Conservation (phyloP, 2,329 filamentous ascomycete species). For the Aaosphaeria pasadenensis region DNA sequence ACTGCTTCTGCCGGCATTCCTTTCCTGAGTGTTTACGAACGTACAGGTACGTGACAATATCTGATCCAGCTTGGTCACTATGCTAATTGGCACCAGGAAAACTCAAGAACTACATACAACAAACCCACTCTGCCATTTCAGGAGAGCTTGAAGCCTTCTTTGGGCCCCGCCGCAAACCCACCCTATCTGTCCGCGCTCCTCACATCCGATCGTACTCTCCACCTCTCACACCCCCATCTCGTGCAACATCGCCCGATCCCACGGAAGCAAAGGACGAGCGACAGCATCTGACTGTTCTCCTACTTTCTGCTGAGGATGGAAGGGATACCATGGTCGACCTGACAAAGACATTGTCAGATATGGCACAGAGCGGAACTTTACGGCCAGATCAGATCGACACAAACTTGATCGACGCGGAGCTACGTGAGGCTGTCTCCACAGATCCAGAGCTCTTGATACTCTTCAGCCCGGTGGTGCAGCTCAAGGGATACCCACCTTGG, state of each 20-base stretch:
- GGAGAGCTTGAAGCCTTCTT: conserved; percentile 86
- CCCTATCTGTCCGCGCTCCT: conserved; percentile 70
- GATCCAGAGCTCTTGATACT: conserved; percentile 89
- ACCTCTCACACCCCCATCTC: conserved; percentile 39
- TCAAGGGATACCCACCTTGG: conserved; percentile 95
- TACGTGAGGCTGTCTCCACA: conserved; percentile 72
- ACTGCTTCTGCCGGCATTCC: conserved; percentile 86
- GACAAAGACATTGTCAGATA: conserved; percentile 88
- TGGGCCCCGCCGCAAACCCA: conserved; percentile 63
- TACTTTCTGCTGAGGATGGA: conserved; percentile 85
- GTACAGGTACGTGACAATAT: conserved; percentile 62
- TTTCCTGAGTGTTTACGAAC: conserved; percentile 86
- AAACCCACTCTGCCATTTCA: conserved; percentile 74
- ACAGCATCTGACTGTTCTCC: conserved; percentile 61
- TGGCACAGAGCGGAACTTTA: conserved; percentile 88
- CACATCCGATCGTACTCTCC: conserved; percentile 61
- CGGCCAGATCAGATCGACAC: conserved; percentile 75
- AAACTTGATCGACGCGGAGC: conserved; percentile 85
- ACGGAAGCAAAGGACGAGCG: conserved; percentile 24
- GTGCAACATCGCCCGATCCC: conserved; percentile 37
- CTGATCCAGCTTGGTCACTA: neutral
- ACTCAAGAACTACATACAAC: conserved; percentile 84
- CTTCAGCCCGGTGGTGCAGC: conserved; percentile 77
- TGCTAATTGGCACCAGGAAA: conserved; percentile 56
- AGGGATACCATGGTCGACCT: conserved; percentile 92